Conservation (phyloP, 2,329 filamentous ascomycete species). For the Ilyonectria robusta region DNA sequence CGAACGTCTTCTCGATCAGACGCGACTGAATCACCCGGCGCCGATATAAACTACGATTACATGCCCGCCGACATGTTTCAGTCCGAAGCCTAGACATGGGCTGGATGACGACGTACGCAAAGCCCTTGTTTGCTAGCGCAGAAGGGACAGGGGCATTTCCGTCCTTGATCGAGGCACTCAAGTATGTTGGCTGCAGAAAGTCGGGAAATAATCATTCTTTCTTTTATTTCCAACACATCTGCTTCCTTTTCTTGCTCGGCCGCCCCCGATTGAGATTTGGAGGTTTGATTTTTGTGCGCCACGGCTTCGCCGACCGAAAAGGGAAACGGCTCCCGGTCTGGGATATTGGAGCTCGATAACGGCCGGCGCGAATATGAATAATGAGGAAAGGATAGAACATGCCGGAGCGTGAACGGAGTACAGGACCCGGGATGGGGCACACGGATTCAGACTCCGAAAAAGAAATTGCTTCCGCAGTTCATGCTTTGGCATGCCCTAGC, state of each 20-base stretch:
- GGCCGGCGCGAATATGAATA: too few species aligned
- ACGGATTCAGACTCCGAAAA: neutral
- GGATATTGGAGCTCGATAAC: neutral
- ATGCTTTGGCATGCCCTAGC: neutral
- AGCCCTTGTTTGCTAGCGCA: neutral
- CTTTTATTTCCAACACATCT: neutral
- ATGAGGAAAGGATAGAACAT: neutral
- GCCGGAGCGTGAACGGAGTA: neutral
- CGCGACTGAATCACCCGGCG: slow-evolving; percentile 22
- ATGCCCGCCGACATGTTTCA: neutral
- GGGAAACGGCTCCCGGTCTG: neutral
- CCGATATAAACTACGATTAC: slow-evolving; percentile 4
- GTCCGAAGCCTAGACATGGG: neutral
- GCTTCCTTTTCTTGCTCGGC: neutral
- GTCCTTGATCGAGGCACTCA: neutral
- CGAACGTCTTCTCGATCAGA: neutral
- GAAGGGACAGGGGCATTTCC: neutral
- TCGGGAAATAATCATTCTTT: neutral
- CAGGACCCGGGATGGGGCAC: too few species aligned
- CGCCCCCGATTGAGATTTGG: neutral
- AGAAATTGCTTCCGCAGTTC: neutral
- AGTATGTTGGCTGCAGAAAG: neutral
- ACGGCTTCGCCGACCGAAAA: neutral
- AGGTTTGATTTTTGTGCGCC: neutral
- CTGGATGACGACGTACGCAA: neutral